Conservation (phyloP, 2,329 filamentous ascomycete genomes). For the Ascochyta lentis region DNA sequence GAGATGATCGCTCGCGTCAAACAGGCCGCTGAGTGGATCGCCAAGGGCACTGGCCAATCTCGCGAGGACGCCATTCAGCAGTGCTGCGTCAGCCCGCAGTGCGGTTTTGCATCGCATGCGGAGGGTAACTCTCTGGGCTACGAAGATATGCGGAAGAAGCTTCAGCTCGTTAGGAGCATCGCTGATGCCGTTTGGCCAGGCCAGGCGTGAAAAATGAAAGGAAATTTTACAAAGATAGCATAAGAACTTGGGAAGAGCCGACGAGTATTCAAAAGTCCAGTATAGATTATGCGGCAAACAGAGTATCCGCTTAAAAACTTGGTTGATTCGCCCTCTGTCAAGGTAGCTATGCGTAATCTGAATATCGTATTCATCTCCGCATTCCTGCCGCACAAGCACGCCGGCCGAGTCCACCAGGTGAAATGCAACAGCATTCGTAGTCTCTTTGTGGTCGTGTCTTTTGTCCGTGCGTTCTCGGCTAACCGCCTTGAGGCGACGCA, state of each 20-base stretch:
- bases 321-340: too few relatives aligned
- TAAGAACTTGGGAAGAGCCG: neutral
- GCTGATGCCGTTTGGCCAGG: conserved; percentile 75
- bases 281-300: neutral
- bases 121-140: conserved; percentile 72
- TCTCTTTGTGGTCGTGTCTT: neutral
- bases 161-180: conserved; percentile 72
- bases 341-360: too few relatives aligned
- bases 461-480: neutral
- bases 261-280: neutral
- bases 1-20: conserved; percentile 56
- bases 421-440: neutral
- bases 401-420: neutral
- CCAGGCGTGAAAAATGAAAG: conserved; percentile 49
- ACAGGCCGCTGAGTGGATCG: conserved; percentile 68
- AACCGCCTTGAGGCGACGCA: neutral
- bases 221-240: neutral
- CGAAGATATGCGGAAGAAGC: conserved; percentile 76
- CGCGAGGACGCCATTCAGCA: conserved; percentile 72
- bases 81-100: conserved; percentile 54
- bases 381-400: too few relatives aligned
- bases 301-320: too few relatives aligned
- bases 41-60: conserved; percentile 69
- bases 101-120: conserved; percentile 69
- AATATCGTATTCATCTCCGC: too few relatives aligned